A percentile compares a stretch with the other conserved stretches of the same genome.
These are phyloP conservation scores for Talaromyces stipitatus DNA, from an alignment of 495 filamentous ascomycete genomes.

Conservation along the genomic window DNA sequence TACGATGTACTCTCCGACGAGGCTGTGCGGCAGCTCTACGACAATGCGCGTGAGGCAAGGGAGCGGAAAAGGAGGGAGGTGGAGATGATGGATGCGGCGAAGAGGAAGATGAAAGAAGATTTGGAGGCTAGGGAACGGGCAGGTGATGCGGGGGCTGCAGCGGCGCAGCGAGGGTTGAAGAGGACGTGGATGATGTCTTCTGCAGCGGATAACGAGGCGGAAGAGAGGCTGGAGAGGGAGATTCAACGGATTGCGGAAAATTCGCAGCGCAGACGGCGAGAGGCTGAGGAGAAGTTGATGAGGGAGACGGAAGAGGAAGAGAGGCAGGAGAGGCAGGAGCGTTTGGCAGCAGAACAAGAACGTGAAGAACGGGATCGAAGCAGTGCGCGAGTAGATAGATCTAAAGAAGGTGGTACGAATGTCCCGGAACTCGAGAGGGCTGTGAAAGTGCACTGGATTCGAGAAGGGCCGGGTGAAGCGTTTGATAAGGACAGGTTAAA, in stretches of 20 bases:
- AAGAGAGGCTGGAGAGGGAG: conserved; percentile 52
- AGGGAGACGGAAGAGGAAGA: conserved; percentile 42
- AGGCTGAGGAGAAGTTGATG: conserved; percentile 43
- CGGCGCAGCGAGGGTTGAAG: conserved; percentile 32
- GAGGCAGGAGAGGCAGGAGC: conserved; percentile 25
- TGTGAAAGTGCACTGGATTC: conserved; percentile 51
- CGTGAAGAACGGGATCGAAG: conserved; percentile 30
- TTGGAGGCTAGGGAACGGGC: conserved; percentile 55
- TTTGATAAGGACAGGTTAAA: conserved; percentile 38
- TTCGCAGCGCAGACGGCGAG: conserved; percentile 42
- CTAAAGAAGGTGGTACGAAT: conserved; percentile 32
- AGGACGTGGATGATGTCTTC: conserved; percentile 31
- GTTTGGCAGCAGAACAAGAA: conserved; percentile 22
- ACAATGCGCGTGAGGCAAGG: conserved; percentile 58
- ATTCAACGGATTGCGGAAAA: conserved; percentile 59
- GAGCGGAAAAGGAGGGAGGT: conserved; percentile 53
- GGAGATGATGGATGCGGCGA: conserved; percentile 57
- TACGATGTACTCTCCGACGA: conserved; percentile 65
- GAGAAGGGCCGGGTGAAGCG: conserved; percentile 36
- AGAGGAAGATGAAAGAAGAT: conserved; percentile 70
- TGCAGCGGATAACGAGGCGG: conserved; percentile 44
- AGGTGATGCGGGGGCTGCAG: conserved; percentile 17
- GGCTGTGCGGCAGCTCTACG: conserved; percentile 54
- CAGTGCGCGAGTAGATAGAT: conserved; percentile 31
- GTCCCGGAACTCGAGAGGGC: conserved; percentile 51